Base-by-base conservation (phyloP, 1,284 basidiomycete genomes). In the Ustilago xerochloae region DNA sequence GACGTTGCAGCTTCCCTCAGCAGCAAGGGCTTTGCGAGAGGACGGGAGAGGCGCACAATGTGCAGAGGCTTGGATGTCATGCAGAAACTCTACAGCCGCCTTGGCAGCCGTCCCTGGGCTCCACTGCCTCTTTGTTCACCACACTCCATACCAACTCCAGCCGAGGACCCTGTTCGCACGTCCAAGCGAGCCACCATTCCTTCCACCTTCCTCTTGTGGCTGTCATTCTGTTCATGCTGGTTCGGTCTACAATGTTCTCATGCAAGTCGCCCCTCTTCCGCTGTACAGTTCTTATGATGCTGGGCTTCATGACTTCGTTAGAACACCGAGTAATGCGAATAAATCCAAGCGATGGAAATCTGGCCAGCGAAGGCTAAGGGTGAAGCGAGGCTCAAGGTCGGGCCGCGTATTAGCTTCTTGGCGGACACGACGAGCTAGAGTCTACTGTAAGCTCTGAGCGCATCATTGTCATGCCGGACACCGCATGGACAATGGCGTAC, bases 1-100 rank as follows among this genome's bases (percentile, higher is more conserved):
- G 53, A 55, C 53, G 18, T 47, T 55, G 53, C 53, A 54, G 32
- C 49, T 33, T 26, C 30, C 18, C 30, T 9, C 26, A 16, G 13
- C n/a, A 1, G 20, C 29, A 49, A n/a, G 29, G 28, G 28, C 28
- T 12, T 8, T 18, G 30, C 15, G 38, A 18, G 6, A 39, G 47
- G 12, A 30, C 47, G 28, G 28, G 29, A 32, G 47, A 32, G 32
- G 47, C 32, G 30, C 29, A 18, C 18, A 30, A 29, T 29, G 30
- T 29, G 20, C 28, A 22, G 20, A 13, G 24, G 22, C 41, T 43
- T 43, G 22, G 26, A 43, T 43, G 22, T 43, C 20, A n/a, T n/a
- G n/a, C 41, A 43, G 22, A 20, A 43, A 43, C 41, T 43, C 41
- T 43, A 43, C 41, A 26, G 7, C 22, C 41, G 12, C 22, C 41